Percentiles rank a stretch among this genome's conserved stretches.
These are phyloP conservation scores for Lepiota venenata DNA, from an alignment of 768 basidiomycete species.

Conservation along the genomic window DNA sequence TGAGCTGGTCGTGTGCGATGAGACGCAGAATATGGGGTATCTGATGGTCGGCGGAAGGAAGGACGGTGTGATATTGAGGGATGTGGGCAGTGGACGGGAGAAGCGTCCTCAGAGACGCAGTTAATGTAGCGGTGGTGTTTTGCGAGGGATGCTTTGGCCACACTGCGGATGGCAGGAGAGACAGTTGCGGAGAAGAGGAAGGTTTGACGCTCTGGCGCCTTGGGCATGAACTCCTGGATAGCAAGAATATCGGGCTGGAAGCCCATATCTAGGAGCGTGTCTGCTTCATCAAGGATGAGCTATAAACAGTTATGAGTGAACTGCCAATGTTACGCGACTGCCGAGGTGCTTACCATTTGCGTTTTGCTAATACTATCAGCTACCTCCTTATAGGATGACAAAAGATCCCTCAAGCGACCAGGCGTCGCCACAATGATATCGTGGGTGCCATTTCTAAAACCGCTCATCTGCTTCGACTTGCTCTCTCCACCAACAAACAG, in stretches of 20 bases:
- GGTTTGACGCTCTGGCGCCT: constrained; percentile 70
- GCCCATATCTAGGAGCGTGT: constrained; percentile 89
- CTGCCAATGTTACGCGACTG: background rate
- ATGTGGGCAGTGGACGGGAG: constrained; percentile 72
- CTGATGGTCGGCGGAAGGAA: constrained; percentile 63
- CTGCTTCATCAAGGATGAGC: constrained; percentile 92
- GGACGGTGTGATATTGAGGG: constrained; percentile 77
- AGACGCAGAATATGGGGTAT: constrained; percentile 77
- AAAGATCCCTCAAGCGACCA: constrained; percentile 77
- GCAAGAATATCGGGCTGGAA: constrained; percentile 84
- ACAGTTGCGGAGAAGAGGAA: constrained; percentile 92
- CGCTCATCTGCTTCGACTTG: constrained; percentile 61
- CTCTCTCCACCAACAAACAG: constrained; percentile 77
- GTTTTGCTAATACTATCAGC: constrained; percentile 48
- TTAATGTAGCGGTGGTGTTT: constrained; percentile 70
- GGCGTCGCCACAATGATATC: constrained; percentile 91
- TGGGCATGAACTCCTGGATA: constrained; percentile 63
- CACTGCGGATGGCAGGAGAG: constrained; percentile 63
- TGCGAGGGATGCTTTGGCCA: constrained; percentile 60
- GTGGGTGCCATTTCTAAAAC: constrained; percentile 58
- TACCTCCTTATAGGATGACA: constrained; percentile 57
- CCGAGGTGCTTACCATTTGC: constrained; percentile 46
- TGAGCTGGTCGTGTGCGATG: constrained; percentile 85
- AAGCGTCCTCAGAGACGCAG: constrained; percentile 56
- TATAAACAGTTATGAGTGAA: constrained; percentile 22